Evolutionary conservation across 371 early-diverging fungal species (phyloP).

Genomic region (Hamiltosporidium tvaerminnensis): DNA sequence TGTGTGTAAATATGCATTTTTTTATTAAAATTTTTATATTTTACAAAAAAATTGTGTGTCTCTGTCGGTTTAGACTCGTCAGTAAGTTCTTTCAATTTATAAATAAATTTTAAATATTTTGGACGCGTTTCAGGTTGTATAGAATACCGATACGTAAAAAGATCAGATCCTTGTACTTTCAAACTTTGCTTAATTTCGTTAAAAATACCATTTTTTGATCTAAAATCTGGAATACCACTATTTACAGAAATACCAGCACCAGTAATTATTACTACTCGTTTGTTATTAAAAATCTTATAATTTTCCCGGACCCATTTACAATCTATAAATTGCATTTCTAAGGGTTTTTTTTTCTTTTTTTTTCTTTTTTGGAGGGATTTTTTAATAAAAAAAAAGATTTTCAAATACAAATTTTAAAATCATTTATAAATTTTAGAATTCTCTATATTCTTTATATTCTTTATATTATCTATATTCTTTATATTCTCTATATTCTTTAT

Average conservation of each 20-base stretch:
- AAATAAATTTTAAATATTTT: conserved; percentile 43
- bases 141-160: conserved; percentile 41
- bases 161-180: conserved; percentile 37
- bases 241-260: conserved; percentile 53
- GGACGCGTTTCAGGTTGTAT: conserved; percentile 23
- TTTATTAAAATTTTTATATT: conserved; percentile 9
- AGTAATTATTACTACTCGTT: conserved; percentile 28
- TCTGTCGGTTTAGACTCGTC: conserved; percentile 29
- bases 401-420: too few species aligned
- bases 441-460: too few species aligned
- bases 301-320: too few species aligned
- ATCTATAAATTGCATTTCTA: too few species aligned
- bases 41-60: conserved; percentile 39
- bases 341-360: too few species aligned
- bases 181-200: conserved; percentile 31
- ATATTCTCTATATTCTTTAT: too few species aligned
- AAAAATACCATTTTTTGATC: conserved; percentile 51
- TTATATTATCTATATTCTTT: too few species aligned
- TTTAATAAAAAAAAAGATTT: too few species aligned
- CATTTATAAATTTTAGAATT: too few species aligned
- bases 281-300: background rate
- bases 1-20: conserved; percentile 50
- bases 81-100: conserved; percentile 29
- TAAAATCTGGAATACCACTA: conserved; percentile 53
- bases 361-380: too few species aligned